These are phyloP conservation scores for Paraconiothyrium brasiliense DNA, from an alignment of 2,329 filamentous ascomycete species.

Conservation along the genomic window DNA sequence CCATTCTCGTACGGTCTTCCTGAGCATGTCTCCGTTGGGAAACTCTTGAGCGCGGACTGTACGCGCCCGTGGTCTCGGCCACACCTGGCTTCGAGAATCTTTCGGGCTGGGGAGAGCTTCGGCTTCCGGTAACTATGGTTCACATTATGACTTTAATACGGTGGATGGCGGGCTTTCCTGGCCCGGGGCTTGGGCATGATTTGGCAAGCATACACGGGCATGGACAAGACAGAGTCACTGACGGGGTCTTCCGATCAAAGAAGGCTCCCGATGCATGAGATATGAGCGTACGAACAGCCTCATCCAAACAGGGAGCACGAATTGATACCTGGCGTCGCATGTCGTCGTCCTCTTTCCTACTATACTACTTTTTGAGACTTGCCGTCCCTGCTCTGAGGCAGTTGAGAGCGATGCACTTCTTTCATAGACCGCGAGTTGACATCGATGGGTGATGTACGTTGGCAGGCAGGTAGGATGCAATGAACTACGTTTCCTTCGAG, in stretches of 20 bases:
- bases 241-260: conserved; percentile 32
- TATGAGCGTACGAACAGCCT: conserved; percentile 16
- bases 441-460: conserved; percentile 1
- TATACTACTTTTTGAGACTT: conserved; percentile 15
- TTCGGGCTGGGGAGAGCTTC: background rate
- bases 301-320: conserved; percentile 37
- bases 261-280: conserved; percentile 23
- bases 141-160: conserved; percentile 15
- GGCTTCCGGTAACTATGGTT: conserved; percentile 9
- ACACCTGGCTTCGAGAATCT: background rate
- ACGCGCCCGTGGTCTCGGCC: conserved; percentile 1
- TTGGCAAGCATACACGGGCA: conserved; percentile 17
- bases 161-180: conserved; percentile 2
- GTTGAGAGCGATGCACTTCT: conserved; percentile 22
- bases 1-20: background rate
- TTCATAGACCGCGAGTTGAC: conserved; percentile 18
- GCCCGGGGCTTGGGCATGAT: conserved; percentile 8
- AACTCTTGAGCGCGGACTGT: background rate
- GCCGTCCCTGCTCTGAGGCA: conserved; percentile 2
- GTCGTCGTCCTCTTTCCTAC: conserved; percentile 32
- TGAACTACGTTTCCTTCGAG: conserved; percentile 5
- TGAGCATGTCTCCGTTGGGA: background rate
- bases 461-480: conserved; percentile 1
- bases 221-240: conserved; percentile 27
- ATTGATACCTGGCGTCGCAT: conserved; percentile 50